Conservation (phyloP, 148 eudicot species). For the Silene conica region DNA sequence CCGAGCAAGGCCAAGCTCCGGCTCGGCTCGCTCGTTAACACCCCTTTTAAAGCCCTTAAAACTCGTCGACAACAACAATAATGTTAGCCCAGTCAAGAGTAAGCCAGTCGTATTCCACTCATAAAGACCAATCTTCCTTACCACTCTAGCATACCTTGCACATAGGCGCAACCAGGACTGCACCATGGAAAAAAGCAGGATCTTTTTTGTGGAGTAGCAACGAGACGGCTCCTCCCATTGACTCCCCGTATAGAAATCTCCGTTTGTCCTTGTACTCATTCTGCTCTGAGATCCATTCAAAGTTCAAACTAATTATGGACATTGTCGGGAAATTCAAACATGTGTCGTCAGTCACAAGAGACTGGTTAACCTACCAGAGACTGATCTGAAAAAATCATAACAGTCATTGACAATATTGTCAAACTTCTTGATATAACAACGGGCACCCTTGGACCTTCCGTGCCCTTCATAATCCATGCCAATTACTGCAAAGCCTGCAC, state of each 20-base stretch:
- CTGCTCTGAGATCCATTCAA: conserved; percentile 48
- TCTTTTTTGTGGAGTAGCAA: conserved; percentile 78
- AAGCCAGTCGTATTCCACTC: too few species aligned
- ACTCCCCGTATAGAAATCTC: conserved; percentile 91
- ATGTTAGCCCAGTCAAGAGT: too few species aligned
- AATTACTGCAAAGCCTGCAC: conserved; percentile 78
- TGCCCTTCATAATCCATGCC: conserved; percentile 99
- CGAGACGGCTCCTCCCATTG: conserved; percentile 99
- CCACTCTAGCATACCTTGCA: conserved; percentile 66
- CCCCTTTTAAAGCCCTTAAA: too few species aligned
- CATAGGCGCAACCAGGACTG: conserved; percentile 97
- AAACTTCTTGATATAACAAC: conserved; percentile 91
- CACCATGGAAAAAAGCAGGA: conserved; percentile 83
- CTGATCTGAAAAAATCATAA: conserved; percentile 65
- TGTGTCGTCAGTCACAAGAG: background rate
- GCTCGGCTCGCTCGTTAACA: too few species aligned
- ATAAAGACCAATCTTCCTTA: background rate
- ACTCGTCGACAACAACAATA: too few species aligned
- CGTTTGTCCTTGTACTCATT: conserved; percentile 67
- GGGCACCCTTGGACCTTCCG: conserved; percentile 85
- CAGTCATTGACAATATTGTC: conserved; percentile 81
- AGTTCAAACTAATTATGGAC: conserved; percentile 15
- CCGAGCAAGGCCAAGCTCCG: too few species aligned
- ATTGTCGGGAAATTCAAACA: conserved; percentile 8
- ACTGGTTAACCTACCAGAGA: conserved; percentile 56